These are phyloP conservation scores for Lipomyces lipofer DNA, from an alignment of 805 yeast species.

Conservation along the genomic window DNA sequence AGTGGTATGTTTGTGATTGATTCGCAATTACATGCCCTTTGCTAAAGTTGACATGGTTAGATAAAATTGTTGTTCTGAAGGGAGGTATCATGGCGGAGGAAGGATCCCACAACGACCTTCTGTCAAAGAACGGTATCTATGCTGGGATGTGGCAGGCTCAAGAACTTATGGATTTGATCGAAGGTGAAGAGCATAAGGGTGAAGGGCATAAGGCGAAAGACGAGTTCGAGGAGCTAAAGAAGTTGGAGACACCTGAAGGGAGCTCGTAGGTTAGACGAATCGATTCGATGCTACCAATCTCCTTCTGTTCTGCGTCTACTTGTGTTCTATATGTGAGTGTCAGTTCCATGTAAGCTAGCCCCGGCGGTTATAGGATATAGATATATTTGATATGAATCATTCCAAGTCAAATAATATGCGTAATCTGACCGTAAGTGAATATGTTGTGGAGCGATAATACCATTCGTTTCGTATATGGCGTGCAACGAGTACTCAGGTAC, in stretches of 20 bases:
- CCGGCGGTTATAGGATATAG: neutral
- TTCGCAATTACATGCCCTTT: neutral
- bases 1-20: slow-evolving; percentile 4
- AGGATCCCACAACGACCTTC: slow-evolving; percentile 72
- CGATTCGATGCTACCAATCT: too few species aligned
- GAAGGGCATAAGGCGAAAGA: slow-evolving; percentile 16
- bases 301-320: too few species aligned
- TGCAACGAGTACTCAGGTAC: too few species aligned
- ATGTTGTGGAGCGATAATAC: too few species aligned
- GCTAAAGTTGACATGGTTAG: slow-evolving; percentile 45
- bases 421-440: too few species aligned
- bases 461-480: too few species aligned
- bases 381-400: neutral
- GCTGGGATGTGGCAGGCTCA: slow-evolving; percentile 88
- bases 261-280: too few species aligned
- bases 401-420: too few species aligned
- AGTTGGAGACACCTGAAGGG: slow-evolving; percentile 2
- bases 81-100: slow-evolving; percentile 82
- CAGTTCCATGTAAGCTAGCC: too few species aligned
- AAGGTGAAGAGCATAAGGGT: slow-evolving; percentile 23
- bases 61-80: slow-evolving; percentile 83
- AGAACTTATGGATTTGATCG: slow-evolving; percentile 31
- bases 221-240: slow-evolving; percentile 20
- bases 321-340: too few species aligned
- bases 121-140: slow-evolving; percentile 64